A percentile compares a stretch with the other conserved stretches of the same genome.
Conservation (phyloP, 2,329 filamentous ascomycete genomes). For the Colletotrichum plurivorum region DNA sequence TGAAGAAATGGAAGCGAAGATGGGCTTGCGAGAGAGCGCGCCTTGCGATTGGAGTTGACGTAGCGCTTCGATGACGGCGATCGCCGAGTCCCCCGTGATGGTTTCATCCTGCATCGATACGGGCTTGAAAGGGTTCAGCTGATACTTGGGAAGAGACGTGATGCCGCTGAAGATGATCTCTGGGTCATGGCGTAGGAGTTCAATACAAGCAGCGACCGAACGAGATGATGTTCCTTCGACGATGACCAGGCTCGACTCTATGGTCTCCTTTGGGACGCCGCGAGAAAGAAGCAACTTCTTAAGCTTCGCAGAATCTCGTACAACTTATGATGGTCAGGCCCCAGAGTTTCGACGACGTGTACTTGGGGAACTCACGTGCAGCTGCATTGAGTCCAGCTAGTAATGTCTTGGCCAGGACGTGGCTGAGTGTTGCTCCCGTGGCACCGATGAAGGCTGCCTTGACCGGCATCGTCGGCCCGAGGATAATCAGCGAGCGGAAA, state of each 20-base stretch:
- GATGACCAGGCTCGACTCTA: conserved; percentile 11
- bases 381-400: conserved; percentile 5
- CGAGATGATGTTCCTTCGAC: conserved; percentile 14
- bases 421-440: conserved; percentile 13
- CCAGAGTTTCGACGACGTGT: not conserved
- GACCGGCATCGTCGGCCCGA: not conserved
- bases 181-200: conserved; percentile 19
- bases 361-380: not conserved
- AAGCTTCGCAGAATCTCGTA: conserved; percentile 15
- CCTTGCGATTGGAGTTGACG: not conserved
- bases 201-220: not conserved
- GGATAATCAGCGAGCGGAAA: no score
- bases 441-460: conserved; percentile 16
- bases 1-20: conserved; percentile 20
- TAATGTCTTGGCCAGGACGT: conserved; percentile 15
- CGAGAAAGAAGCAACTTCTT: not conserved
- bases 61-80: not conserved
- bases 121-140: conserved; percentile 27
- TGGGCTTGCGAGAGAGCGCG: not conserved
- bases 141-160: conserved; percentile 9
- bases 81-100: conserved; percentile 19
- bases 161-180: conserved; percentile 28
- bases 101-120: conserved; percentile 26
- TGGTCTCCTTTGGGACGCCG: not conserved
- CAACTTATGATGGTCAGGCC: conserved; percentile 4